A percentile compares a stretch with the other conserved stretches of the same genome.
Evolutionary conservation across 352 stramenopile species (phyloP).

Genomic region (Phytophthora macrochlamydospora): DNA sequence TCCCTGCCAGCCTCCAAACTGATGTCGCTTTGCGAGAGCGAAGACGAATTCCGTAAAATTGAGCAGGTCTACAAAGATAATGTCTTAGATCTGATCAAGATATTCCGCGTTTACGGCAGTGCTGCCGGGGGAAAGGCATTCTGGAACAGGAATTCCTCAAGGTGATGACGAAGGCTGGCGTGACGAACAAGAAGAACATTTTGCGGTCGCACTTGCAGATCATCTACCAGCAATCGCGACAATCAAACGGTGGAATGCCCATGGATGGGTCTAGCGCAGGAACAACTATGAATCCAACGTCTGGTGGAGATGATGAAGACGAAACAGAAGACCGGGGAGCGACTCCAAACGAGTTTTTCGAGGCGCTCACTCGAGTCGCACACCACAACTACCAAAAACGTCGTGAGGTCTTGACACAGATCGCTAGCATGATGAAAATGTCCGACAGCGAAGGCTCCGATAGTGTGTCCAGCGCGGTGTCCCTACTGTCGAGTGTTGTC

Average conservation of each 20-base stretch:
- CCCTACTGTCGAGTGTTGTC: conserved; percentile 48
- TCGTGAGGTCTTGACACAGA: conserved; percentile 42
- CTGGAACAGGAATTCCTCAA: conserved; percentile 86
- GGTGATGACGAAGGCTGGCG: conserved; percentile 75
- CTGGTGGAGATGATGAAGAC: conserved; percentile 40
- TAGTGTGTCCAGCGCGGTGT: conserved; percentile 11
- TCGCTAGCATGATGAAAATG: conserved; percentile 43
- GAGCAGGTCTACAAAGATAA: conserved; percentile 79
- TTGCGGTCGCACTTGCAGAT: conserved; percentile 68
- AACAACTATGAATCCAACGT: conserved; percentile 8
- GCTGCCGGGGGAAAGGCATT: conserved; percentile 64
- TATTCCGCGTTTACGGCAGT: conserved; percentile 77
- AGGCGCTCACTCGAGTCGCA: conserved; percentile 71
- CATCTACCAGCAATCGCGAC: conserved; percentile 75
- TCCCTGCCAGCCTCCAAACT: conserved; percentile 53
- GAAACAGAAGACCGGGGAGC: conserved; percentile 62
- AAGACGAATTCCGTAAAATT: conserved; percentile 66
- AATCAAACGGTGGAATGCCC: conserved; percentile 27
- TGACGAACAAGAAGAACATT: conserved; percentile 87
- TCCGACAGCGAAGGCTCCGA: conserved; percentile 13
- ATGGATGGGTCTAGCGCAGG: conserved; percentile 8
- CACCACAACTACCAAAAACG: conserved; percentile 76
- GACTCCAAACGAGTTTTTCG: conserved; percentile 83
- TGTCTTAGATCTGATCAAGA: conserved; percentile 79
- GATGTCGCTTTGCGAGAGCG: conserved; percentile 56